Evolutionary conservation across 2,329 filamentous ascomycete species (phyloP), one percentile per base, ranked within the genome.

Genomic region (Capronia coronata): DNA sequence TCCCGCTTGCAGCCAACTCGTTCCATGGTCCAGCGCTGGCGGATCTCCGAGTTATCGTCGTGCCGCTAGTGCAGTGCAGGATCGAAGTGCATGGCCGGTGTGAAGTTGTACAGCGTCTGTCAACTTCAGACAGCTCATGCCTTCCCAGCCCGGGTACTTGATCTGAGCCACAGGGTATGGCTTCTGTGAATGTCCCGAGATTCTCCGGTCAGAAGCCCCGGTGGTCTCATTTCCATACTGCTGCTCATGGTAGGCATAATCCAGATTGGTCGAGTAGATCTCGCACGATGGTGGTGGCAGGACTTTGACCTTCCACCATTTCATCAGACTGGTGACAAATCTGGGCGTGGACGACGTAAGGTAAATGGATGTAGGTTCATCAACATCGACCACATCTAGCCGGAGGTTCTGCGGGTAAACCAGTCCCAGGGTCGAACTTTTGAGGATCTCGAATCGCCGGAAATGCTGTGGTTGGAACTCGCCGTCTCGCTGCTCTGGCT

Each of bases 351-450:
- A 13, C n/a, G 30, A n/a, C 6, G 25, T 27, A 10, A 27, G 25
- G 10, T 27, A 5, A 6, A 5, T 11, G 7, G 29, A 11, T 32
- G 7, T 3, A 32, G 29, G n/a, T 11, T 30, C 39, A 35, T 52
- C 48, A 25, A 54, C 39, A 14, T 55, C 45, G 18, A 46, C 34
- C 22, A 54, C 35, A 37, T 51, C 43, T 29, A 56, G 45, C 41
- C 34, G 18, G 48, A 58, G 35, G 51, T 54, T 56, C 56, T 56
- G 56, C 46, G 56, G 53, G 48, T 42, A 49, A 56, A 56, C 47
- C 40, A 58, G 46, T 48, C 53, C 56, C 52, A 58, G 9, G 48
- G 56, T 14, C 56, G 52, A 48, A 42, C 48, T 52, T 45, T 58
- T 56, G 52, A 48, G 43, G 55, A 58, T 55, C 35, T 58, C 43